These are phyloP conservation scores for Fusarium fujikuroi DNA, from an alignment of 2,329 filamentous ascomycete genomes.

Conservation along the genomic window DNA sequence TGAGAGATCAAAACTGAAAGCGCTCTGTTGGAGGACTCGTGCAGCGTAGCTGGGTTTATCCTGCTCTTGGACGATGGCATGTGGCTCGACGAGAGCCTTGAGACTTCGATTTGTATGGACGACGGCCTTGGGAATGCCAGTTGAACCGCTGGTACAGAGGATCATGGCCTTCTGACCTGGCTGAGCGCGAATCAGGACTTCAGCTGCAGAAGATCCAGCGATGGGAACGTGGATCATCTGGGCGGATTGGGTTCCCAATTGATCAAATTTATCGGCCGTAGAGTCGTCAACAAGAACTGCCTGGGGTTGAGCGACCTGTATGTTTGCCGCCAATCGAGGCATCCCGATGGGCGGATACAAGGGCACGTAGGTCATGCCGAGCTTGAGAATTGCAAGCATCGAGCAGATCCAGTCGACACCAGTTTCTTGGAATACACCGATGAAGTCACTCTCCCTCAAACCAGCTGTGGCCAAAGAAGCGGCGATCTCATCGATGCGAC, in stretches of 20 bases:
- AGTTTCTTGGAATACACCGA: constrained; percentile 10
- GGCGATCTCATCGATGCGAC: neutral
- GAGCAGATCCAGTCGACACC: constrained; percentile 5
- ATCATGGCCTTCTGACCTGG: constrained; percentile 1
- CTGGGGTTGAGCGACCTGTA: constrained; percentile 4
- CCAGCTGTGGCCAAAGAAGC: neutral
- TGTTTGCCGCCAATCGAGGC: neutral
- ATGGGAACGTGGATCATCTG: neutral
- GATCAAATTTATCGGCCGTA: neutral
- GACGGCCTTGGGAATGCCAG: constrained; percentile 10
- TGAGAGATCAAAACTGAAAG: constrained; percentile 25
- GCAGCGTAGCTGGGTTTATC: neutral
- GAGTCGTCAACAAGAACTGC: constrained; percentile 6
- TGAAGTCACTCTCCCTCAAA: neutral
- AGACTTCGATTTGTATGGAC: neutral
- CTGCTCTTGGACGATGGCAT: constrained; percentile 1
- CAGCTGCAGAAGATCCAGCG: neutral
- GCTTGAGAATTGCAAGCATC: constrained; percentile 7
- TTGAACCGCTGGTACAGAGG: constrained; percentile 24
- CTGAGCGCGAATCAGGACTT: neutral
- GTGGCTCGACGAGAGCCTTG: neutral
- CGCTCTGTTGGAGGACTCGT: constrained; percentile 21
- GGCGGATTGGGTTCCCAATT: neutral
- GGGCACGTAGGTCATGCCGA: constrained; percentile 12
- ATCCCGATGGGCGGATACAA: constrained; percentile 4